Evolutionary conservation across 345 rosid genomes (phyloP).

Genomic region (Gossypium longicalyx): DNA sequence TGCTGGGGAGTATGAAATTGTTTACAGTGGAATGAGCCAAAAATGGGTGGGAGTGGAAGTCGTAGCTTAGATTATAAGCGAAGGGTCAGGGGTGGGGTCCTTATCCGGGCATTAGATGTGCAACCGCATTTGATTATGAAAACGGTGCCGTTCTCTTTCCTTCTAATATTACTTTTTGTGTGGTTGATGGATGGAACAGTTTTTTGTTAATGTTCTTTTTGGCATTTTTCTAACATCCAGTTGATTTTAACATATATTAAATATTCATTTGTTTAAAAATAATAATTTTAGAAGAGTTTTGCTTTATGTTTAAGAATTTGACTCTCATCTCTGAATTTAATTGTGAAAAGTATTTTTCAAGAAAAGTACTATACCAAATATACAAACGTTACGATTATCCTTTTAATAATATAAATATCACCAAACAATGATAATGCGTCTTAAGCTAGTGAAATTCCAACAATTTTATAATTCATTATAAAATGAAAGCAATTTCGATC

Average conservation of each 20-base stretch:
- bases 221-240: not conserved
- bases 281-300: too few species aligned
- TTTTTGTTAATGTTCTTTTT: not conserved
- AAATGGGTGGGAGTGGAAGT: not conserved
- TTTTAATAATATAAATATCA: not conserved
- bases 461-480: not conserved
- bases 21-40: not conserved
- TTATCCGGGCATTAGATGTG: not conserved
- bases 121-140: not conserved
- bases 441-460: not conserved
- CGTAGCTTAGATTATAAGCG: conserved; percentile 1
- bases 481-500: not conserved
- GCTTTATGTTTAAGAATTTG: too few species aligned
- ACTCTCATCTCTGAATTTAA: too few species aligned
- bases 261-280: too few species aligned
- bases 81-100: conserved; percentile 1
- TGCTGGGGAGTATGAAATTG: not conserved
- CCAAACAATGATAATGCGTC: not conserved
- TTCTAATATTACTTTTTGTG: not conserved
- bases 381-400: not conserved
- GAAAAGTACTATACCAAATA: too few species aligned
- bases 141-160: not conserved
- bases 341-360: too few species aligned
- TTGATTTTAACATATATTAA: not conserved
- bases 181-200: not conserved